Base-by-base conservation (phyloP, 2,329 filamentous ascomycete species). In the Tolypocladium inflatum region DNA sequence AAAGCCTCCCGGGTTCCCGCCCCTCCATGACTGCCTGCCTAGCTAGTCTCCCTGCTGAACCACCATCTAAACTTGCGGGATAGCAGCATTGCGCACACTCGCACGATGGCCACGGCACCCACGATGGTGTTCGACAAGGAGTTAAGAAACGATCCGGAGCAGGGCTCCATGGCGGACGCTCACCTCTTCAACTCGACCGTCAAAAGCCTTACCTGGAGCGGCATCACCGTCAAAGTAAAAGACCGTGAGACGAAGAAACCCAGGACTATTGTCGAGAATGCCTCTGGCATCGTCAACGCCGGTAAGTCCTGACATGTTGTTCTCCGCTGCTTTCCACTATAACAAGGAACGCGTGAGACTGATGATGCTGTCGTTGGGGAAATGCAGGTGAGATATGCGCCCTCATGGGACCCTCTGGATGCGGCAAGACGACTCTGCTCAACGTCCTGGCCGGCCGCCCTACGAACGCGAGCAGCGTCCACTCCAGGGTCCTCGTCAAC, bases 361-460 rank as follows among this genome's bases (percentile, higher is more conserved):
- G 30, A 52, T 52, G 30, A 52, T 4, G 48, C 48, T 7, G 21
- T 52, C 19, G 23, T 23, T 23, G n/a, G 17, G 19, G 13, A 21
- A 26, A 13, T 43, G 6, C 42, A 70, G 89, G 88, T 37, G 86
- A 91, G 66, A 76, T 92, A 48, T 80, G 90, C 60, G 91, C 90
- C 43, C 73, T 95, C 52, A 93, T 95, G 89, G 91, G 91, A 30
- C 90, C 90, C 10, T 80, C 77, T 38, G 82, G 82, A 5, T 80
- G 83, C 58, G 91, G 91, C 55, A 96, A 96, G 71, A 94, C 91
- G 0, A 95, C 90, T 0, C 79, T 96, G 0, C 79, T 96, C 41
- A 92, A 95, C 68, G 83, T 89, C 6, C 83, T 95, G 17, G 90
- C 91, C 8, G 82, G 84, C 5, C 66, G 71, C 1, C 66, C 70